Evolutionary conservation across 2,329 filamentous ascomycete species (phyloP).

Genomic region (Ophiocordyceps camponoti-saundersi): DNA sequence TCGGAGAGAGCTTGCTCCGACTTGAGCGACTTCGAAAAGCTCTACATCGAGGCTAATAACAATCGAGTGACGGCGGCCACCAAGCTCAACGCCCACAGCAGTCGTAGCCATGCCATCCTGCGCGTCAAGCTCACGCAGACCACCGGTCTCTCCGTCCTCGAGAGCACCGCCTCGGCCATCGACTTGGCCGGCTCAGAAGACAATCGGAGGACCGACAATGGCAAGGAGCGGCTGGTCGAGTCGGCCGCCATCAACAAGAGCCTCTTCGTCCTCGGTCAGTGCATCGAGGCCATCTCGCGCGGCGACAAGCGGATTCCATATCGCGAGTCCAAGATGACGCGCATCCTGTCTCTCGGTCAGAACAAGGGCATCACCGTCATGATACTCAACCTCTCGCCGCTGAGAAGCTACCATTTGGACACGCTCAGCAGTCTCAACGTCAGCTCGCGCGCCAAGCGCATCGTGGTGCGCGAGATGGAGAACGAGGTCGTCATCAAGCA

Average conservation of each 20-base stretch:
- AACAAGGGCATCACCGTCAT: conserved; percentile 93
- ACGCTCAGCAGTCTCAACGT: conserved; percentile 90
- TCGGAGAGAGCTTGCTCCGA: conserved; percentile 69
- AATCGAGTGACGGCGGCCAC: conserved; percentile 82
- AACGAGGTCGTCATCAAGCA: conserved; percentile 85
- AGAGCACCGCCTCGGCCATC: conserved; percentile 83
- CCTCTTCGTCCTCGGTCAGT: conserved; percentile 84
- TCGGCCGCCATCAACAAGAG: conserved; percentile 97
- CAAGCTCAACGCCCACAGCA: conserved; percentile 84
- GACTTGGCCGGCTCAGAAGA: conserved; percentile 93
- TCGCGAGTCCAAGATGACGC: conserved; percentile 91
- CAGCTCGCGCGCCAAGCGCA: conserved; percentile 87
- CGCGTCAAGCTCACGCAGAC: conserved; percentile 76
- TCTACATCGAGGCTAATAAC: conserved; percentile 85
- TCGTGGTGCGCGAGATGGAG: conserved; percentile 88
- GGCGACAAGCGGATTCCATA: conserved; percentile 71
- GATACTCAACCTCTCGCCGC: conserved; percentile 84
- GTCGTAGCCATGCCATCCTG: conserved; percentile 76
- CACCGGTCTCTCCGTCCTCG: conserved; percentile 46
- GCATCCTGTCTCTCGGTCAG: conserved; percentile 80
- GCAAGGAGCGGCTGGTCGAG: conserved; percentile 81
- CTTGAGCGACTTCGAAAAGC: conserved; percentile 73
- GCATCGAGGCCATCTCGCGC: conserved; percentile 79
- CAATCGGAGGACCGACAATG: conserved; percentile 86
- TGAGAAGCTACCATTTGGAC: conserved; percentile 86